phyloP scores from a whole-genome alignment of 1,139 yeast species.

The Ogataea hybrid region DNA sequence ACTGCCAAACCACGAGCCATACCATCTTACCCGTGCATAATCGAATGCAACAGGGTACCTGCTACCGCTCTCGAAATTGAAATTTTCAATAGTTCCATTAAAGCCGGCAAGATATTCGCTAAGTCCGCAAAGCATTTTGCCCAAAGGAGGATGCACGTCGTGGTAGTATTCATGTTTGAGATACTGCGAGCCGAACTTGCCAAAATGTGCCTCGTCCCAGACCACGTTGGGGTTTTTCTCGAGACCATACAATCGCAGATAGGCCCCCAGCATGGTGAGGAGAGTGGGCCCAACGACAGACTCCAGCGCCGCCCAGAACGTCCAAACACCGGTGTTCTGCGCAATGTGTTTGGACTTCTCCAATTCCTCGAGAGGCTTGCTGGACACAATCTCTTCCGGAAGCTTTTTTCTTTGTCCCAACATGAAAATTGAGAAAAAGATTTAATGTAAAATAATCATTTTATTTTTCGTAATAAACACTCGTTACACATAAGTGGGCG shows the following conservation, averaged over 20 bases:
- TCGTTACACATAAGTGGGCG: constrained; percentile 9
- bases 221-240: constrained; percentile 65
- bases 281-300: constrained; percentile 51
- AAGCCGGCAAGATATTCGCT: constrained; percentile 68
- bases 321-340: background rate
- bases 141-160: constrained; percentile 80
- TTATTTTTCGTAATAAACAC: constrained; percentile 6
- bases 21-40: constrained; percentile 59
- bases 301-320: constrained; percentile 34
- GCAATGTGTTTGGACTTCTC: background rate
- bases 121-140: constrained; percentile 66
- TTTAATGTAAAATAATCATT: background rate
- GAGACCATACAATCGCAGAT: constrained; percentile 66
- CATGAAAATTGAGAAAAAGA: background rate
- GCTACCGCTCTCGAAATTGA: constrained; percentile 62
- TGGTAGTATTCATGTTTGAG: constrained; percentile 65
- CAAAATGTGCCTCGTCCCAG: constrained; percentile 97
- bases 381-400: background rate
- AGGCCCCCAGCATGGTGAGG: constrained; percentile 51
- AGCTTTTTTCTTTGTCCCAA: constrained; percentile 1
- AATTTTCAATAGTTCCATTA: constrained; percentile 46
- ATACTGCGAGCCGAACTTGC: constrained; percentile 51
- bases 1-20: constrained; percentile 64
- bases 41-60: constrained; percentile 54
- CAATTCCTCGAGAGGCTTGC: too few species aligned